Base-by-base conservation (phyloP, 1,139 yeast species). In the Geotrichum bryndzae region DNA sequence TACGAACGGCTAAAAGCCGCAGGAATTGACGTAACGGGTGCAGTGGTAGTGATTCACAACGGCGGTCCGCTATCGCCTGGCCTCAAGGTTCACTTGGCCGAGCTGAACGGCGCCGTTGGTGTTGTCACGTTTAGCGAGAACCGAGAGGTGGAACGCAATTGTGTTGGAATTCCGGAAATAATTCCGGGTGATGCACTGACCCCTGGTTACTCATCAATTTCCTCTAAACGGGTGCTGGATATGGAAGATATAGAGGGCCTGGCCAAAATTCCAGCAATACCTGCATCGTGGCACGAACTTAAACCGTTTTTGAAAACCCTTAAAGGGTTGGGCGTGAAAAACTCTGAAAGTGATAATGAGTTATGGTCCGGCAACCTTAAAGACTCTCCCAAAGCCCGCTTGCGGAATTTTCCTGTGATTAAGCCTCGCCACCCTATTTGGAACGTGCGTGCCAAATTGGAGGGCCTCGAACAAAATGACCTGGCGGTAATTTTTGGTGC, bases 401-500 rank as follows among this genome's bases (percentile, higher is more conserved):
- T 81, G 69, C 70, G 77, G 60, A 76, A 86, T 48, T 70, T 78
- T 0, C 82, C 87, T 6, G 78, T 78, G 0, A 80, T 80, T 58
- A 79, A 85, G 64, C 80, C 82, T n/a, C 77, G 82, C 3, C 96
- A 91, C 66, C 83, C 83, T 29, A 77, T 88, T 2, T 87, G 95
- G 90, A 88, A 91, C 69, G 84, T 92, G 1, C 73, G 90, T 41
- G 96, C 95, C 1, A 82, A 87, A 58, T 83, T 94, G 27, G 81
- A 82, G 46, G 98, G 98, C 1, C 76, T 85, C 56, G 98, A 94
- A 71, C 96, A 90, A 73, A 77, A 80, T 23, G 90, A 84, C 41
- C 82, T 85, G 66, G 90, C 90, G 0, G 76, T 94, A 7, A 79
- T 92, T 7, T 82, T 94, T 63, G 97, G 97, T 1, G 91, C 97